phyloP scores from a whole-genome alignment of 768 basidiomycete genomes.

The Tulasnella calospora region DNA sequence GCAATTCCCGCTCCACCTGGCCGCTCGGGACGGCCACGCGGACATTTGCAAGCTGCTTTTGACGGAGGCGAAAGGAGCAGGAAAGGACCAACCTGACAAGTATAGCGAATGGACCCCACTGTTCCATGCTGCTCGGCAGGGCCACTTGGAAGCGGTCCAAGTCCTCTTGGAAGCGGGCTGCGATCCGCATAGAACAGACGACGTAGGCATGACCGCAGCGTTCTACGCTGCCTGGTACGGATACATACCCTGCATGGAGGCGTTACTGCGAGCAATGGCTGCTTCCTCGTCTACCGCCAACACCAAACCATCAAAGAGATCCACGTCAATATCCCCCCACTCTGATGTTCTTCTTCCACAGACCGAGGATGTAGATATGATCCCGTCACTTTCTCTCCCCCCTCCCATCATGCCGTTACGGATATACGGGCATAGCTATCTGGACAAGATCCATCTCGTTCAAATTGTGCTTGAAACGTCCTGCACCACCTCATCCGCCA shows the following conservation, averaged over 20 bases:
- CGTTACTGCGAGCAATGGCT: constrained; percentile 49
- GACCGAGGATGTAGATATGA: constrained; percentile 70
- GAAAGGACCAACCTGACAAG: constrained; percentile 83
- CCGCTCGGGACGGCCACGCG: constrained; percentile 85
- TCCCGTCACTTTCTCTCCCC: constrained; percentile 90
- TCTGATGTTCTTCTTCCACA: constrained; percentile 12
- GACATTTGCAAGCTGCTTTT: constrained; percentile 77
- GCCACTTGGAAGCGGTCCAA: constrained; percentile 64
- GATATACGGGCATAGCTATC: constrained; percentile 93
- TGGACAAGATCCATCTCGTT: constrained; percentile 79
- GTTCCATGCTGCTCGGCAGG: constrained; percentile 89
- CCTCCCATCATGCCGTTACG: constrained; percentile 98
- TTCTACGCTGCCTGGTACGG: constrained; percentile 98
- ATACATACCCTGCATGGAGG: constrained; percentile 60
- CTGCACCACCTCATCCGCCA: constrained; percentile 42
- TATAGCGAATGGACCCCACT: constrained; percentile 98
- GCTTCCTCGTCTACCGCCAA: constrained; percentile 33
- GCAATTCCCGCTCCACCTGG: constrained; percentile 95
- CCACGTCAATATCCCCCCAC: constrained; percentile 28
- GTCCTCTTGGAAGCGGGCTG: constrained; percentile 77
- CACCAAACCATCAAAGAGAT: constrained; percentile 30
- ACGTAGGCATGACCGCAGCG: constrained; percentile 74
- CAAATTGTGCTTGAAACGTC: constrained; percentile 76
- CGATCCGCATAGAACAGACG: constrained; percentile 71
- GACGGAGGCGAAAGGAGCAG: constrained; percentile 49